Conservation (phyloP, 2,329 filamentous ascomycete species). For the Aspergillus ruber region DNA sequence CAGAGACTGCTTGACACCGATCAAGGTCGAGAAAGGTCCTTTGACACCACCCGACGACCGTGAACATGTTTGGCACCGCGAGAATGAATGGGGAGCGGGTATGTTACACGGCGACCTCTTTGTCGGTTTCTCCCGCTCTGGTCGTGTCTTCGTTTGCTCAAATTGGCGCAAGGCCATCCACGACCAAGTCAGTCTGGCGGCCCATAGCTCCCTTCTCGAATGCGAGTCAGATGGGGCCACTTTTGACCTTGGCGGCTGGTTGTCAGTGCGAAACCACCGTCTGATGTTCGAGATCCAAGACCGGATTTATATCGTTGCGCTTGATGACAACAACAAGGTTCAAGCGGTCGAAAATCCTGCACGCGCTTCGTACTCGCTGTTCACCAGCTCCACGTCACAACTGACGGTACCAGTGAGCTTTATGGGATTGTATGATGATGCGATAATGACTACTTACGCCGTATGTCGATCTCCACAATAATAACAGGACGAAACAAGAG, state of each 20-base stretch:
- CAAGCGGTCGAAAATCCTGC: constrained; percentile 12
- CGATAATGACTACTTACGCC: constrained; percentile 42
- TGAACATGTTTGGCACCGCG: constrained; percentile 21
- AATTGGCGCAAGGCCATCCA: constrained; percentile 37
- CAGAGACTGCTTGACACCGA: constrained; percentile 21
- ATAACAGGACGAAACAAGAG: neutral
- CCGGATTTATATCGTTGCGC: constrained; percentile 37
- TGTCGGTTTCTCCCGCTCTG: constrained; percentile 39
- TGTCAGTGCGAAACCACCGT: constrained; percentile 37
- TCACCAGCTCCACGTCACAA: constrained; percentile 32
- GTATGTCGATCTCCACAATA: constrained; percentile 14
- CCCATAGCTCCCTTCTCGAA: constrained; percentile 32
- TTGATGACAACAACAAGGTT: constrained; percentile 30
- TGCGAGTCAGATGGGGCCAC: constrained; percentile 35
- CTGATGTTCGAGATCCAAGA: constrained; percentile 42
- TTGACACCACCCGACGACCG: constrained; percentile 6
- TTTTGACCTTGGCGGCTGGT: constrained; percentile 44
- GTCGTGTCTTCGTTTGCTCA: constrained; percentile 39
- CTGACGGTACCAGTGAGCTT: constrained; percentile 41
- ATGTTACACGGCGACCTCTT: constrained; percentile 38
- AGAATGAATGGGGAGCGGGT: constrained; percentile 45
- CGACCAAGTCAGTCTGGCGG: constrained; percentile 17
- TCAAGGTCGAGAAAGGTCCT: constrained; percentile 11
- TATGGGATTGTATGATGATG: constrained; percentile 44
- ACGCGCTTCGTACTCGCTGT: constrained; percentile 25